Evolutionary conservation across 73 alveolate genomes (phyloP), one percentile per base, ranked within the genome.

Genomic region (Stentor roeselii): DNA sequence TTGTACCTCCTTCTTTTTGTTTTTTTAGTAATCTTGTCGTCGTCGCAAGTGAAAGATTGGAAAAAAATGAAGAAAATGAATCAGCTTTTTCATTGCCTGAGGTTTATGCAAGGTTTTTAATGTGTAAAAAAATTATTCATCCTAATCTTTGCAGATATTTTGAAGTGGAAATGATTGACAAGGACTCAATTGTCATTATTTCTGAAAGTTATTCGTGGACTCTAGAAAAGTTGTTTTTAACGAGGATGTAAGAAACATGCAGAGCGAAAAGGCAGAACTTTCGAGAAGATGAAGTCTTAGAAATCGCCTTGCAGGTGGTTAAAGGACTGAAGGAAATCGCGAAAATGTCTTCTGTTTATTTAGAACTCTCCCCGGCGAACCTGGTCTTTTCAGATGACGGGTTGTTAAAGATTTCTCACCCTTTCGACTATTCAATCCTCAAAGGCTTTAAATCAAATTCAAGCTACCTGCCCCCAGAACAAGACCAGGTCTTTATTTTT

Each of bases 211-310:
- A 67, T 67, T 27, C 15, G 21, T 32, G 34, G 50, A 67, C 21
- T 67, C 37, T 67, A 67, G n/a, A 32, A 32, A 67, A 67, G 34
- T 34, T 67, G 1, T 67, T 21, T 15, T n/a, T 27, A 67, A 67
- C 21, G 21, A n/a, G 80, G 34, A 67, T 21, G 80, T 67, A 32
- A 67, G 41, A 21, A 21, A 14, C 34, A 67, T 15, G 37, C 34
- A 67, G 80, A 21, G 37, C 34, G 37, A n/a, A 32, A 67, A 67
- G 34, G n/a, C 80, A 67, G 34, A 67, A 21, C 37, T 67, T 67
- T 67, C 41, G 37, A 30, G 80, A 67, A 32, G 80, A 67, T 27
- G 80, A 67, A 67, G 11, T 67, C 6, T 6, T 6, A 50, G 67
- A 50, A 50, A 60, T 60, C 3, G 3, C 30, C 40, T 60, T 60